phyloP scores from a whole-genome alignment of 495 filamentous ascomycete species.

The Trichocladium antarcticum region DNA sequence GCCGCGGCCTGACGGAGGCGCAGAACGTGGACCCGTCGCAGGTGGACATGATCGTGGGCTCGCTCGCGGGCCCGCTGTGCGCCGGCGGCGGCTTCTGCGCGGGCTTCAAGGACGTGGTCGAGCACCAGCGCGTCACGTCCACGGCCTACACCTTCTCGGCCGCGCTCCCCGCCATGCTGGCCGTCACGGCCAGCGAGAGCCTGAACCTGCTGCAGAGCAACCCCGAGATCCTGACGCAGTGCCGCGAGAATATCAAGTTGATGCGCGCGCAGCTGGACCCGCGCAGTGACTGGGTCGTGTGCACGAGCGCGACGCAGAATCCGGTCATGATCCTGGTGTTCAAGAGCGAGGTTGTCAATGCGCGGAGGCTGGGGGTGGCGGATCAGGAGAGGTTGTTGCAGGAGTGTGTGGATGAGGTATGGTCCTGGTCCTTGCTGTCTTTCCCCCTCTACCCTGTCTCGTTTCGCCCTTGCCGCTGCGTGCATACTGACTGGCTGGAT shows the following conservation, averaged over 20 bases:
- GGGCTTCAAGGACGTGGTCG: conserved; percentile 76
- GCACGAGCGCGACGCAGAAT: conserved; percentile 73
- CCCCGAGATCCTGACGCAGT: conserved; percentile 60
- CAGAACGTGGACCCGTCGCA: conserved; percentile 86
- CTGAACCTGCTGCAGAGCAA: conserved; percentile 72
- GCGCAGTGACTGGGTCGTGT: conserved; percentile 80
- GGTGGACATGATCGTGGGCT: conserved; percentile 93
- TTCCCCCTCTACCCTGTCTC: too few relatives aligned
- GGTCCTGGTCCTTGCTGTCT: too few relatives aligned
- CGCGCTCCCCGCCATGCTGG: conserved; percentile 83
- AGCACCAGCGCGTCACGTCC: conserved; percentile 87
- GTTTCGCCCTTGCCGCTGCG: too few relatives aligned
- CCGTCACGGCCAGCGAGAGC: conserved; percentile 87
- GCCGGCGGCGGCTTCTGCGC: conserved; percentile 94
- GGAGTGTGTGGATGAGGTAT: conserved; percentile 88
- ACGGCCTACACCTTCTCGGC: conserved; percentile 90
- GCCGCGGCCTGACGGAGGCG: conserved; percentile 84
- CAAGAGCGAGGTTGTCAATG: conserved; percentile 69
- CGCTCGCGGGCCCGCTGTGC: conserved; percentile 78
- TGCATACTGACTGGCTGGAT: too few relatives aligned
- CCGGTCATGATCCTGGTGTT: conserved; percentile 77
- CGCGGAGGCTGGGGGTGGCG: conserved; percentile 50
- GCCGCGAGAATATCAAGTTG: conserved; percentile 69
- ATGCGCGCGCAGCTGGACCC: conserved; percentile 85
- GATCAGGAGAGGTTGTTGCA: conserved; percentile 82